Percentiles rank a stretch among this genome's conserved stretches.
phyloP scores from a whole-genome alignment of 441 rosid species.

The Brassica hybrid region DNA sequence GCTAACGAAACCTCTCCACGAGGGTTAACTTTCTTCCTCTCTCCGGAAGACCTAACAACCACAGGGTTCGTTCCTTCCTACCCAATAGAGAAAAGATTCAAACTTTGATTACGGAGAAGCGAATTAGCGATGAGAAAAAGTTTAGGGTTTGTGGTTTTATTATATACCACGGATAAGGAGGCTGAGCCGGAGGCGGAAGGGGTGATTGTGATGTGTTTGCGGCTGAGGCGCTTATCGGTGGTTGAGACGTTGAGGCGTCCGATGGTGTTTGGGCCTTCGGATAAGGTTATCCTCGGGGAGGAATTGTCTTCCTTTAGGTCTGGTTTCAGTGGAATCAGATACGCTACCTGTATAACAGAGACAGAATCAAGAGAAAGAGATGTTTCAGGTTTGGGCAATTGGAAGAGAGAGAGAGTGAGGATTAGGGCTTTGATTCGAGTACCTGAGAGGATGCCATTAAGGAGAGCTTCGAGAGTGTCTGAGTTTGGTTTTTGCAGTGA shows the following conservation, averaged over 20 bases:
- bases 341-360: slow-evolving; percentile 49
- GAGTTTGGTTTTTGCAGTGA: slow-evolving; percentile 18
- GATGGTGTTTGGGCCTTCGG: slow-evolving; percentile 61
- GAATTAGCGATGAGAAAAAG: not conserved
- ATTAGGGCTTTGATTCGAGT: not conserved
- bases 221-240: slow-evolving; percentile 86
- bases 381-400: no score
- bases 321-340: slow-evolving; percentile 61
- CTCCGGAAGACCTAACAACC: slow-evolving; percentile 60
- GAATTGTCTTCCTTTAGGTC: slow-evolving; percentile 63
- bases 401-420: not conserved
- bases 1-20: slow-evolving; percentile 50
- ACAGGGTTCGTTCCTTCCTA: slow-evolving; percentile 92
- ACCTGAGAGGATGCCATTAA: slow-evolving; percentile 48
- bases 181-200: slow-evolving; percentile 60
- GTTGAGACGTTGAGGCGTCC: slow-evolving; percentile 66
- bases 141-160: not conserved
- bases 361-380: not conserved
- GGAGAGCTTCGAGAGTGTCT: slow-evolving; percentile 22
- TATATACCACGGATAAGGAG: slow-evolving; percentile 61
- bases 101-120: not conserved
- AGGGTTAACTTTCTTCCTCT: slow-evolving; percentile 63
- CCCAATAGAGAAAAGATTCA: slow-evolving; percentile 7
- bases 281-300: slow-evolving; percentile 55
- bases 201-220: slow-evolving; percentile 72